Evolutionary conservation across 1,284 basidiomycete species (phyloP), one percentile per base, ranked within the genome.

Genomic region (Clitocybe nebularis): DNA sequence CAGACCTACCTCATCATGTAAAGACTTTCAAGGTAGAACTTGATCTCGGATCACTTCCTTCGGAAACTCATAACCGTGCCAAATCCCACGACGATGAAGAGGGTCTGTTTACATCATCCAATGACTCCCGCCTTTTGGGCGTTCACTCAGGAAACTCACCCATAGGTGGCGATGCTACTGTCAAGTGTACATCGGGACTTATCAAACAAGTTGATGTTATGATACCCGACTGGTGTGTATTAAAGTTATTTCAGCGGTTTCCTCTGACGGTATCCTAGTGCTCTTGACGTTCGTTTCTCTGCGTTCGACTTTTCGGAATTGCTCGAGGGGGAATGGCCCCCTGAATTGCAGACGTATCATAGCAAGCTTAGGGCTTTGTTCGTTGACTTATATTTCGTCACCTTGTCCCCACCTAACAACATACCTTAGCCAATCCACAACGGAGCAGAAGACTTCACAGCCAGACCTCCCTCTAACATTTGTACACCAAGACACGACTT

Each of bases 161-260:
- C n/a, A n/a, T n/a, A n/a, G n/a, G n/a, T n/a, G n/a, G n/a, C 14
- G 28, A 38, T 13, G 26, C 53, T 35, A 33, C 51, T 13, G 48
- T 60, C 36, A 56, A 51, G 17, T 71, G 65, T 46, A 57, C 54
- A 44, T 50, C 53, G 30, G 64, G 68, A 32, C 50, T 52, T 26
- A 61, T 71, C 52, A 56, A 54, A 9, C 52, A 52, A 13, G 34
- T 75, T 17, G 69, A 82, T 52, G 36, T 83, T 22, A 64, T 81
- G 66, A 60, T 84, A 48, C 81, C 81, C 30, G 72, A 81, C 51
- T 68, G 77, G 80, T 79, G 43, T 39, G 69, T 59, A 17, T 29
- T 32, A 25, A 36, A 11, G 25, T 37, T 42, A 26, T 37, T 25
- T 9, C 33, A 13, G 16, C 8, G 17, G 9, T 14, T n/a, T 28